These are phyloP conservation scores for Verticillium nubilum DNA, from an alignment of 2,329 filamentous ascomycete species.

Conservation along the genomic window DNA sequence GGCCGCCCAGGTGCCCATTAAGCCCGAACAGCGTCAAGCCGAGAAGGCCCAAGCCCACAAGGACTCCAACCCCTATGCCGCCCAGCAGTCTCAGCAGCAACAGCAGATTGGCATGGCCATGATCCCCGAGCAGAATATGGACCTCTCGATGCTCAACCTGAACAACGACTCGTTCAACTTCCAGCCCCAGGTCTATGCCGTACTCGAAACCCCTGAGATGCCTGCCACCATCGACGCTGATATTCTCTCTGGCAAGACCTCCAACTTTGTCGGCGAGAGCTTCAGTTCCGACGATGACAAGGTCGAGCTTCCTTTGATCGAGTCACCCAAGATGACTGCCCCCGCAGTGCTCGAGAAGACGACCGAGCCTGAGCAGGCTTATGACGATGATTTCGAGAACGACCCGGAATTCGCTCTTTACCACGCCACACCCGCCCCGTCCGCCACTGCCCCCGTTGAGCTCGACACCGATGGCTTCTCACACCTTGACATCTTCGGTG, in stretches of 20 bases:
- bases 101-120: slow-evolving; percentile 76
- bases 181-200: slow-evolving; percentile 68
- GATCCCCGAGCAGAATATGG: slow-evolving; percentile 73
- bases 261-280: slow-evolving; percentile 44
- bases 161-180: slow-evolving; percentile 50
- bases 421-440: slow-evolving; percentile 32
- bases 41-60: slow-evolving; percentile 49
- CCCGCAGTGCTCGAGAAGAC: slow-evolving; percentile 22
- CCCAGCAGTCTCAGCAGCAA: slow-evolving; percentile 49
- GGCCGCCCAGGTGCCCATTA: background rate
- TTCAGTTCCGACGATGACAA: slow-evolving; percentile 45
- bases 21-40: slow-evolving; percentile 21
- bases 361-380: slow-evolving; percentile 16
- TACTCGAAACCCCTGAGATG: slow-evolving; percentile 63
- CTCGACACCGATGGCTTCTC: slow-evolving; percentile 36
- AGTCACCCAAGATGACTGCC: slow-evolving; percentile 34
- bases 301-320: slow-evolving; percentile 49
- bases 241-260: slow-evolving; percentile 66
- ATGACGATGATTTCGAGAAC: slow-evolving; percentile 55
- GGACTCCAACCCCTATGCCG: slow-evolving; percentile 58
- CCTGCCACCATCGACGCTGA: slow-evolving; percentile 55
- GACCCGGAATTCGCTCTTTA: slow-evolving; percentile 59
- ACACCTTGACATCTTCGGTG: slow-evolving; percentile 40
- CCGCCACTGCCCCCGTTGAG: slow-evolving; percentile 25
- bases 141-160: slow-evolving; percentile 66